Base-by-base conservation (phyloP, 2,329 filamentous ascomycete species). In the Fusarium cicatricum region DNA sequence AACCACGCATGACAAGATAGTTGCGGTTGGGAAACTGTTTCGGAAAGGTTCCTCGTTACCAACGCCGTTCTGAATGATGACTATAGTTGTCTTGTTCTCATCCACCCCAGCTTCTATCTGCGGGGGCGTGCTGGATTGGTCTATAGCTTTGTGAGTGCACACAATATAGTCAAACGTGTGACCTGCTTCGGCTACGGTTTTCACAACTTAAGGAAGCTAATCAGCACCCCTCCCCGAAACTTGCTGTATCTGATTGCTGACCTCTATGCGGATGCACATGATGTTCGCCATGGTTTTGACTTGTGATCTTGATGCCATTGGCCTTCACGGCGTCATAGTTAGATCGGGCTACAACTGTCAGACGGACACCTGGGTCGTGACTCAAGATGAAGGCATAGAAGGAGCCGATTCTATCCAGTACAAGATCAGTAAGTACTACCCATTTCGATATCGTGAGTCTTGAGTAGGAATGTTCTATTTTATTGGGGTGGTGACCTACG, bases 41-140 rank as follows among this genome's bases (percentile, higher is more conserved):
- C 71, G 64, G 45, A 85, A 86, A 14, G 83, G 79, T 10, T 82
- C 77, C 65, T 88, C 85, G 55, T 87, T 86, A 1, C 77, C 79
- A 32, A 88, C 81, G 1, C 85, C 85, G 61, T 88, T 88, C 57
- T 88, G 85, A 14, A 86, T 78, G 1, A 88, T 78, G 8, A 84
- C 82, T 34, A 88, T 81, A 0, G 80, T 78, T 0, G 84, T 86
- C 48, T 41, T 74, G 16, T 47, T 43, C 11, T 66, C 66, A 7
- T 77, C 74, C 2, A 83, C 69, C 58, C 70, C 62, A 59, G 75
- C 66, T 11, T 60, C 58, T 31, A 77, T 64, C 33, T 67, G 56
- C 1, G 31, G 19, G 2, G 60, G 56, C 2, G 45, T 50, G 7
- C 34, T 60, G 11, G 37, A 32, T 21, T 67, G 65, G 2, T 64